A percentile compares a stretch with the other conserved stretches of the same genome.
Conservation (phyloP, 2,329 filamentous ascomycete genomes). For the Lachnellula suecica region DNA sequence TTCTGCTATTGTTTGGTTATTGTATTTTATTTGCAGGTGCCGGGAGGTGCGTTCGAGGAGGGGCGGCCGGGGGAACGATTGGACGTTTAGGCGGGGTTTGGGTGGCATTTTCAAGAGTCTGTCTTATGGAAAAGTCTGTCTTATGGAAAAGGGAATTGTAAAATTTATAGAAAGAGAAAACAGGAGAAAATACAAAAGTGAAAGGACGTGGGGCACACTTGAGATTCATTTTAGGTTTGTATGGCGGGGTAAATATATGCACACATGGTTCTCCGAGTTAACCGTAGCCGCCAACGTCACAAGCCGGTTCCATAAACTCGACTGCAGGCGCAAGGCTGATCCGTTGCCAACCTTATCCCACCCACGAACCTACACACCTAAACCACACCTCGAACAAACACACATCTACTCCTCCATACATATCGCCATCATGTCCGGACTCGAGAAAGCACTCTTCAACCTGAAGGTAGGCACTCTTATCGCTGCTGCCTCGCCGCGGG, state of each 20-base stretch:
- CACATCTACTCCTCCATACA: background rate
- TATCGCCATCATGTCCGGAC: slow-evolving; percentile 51
- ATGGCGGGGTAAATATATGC: slow-evolving; percentile 24
- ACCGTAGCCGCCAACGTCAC: slow-evolving; percentile 21
- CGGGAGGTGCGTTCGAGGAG: slow-evolving; percentile 51
- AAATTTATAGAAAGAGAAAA: background rate
- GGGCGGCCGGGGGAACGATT: slow-evolving; percentile 58
- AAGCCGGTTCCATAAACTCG: slow-evolving; percentile 1
- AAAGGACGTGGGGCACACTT: background rate
- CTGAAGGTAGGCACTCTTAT: slow-evolving; percentile 47
- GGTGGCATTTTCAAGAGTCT: slow-evolving; percentile 35
- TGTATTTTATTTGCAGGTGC: slow-evolving; percentile 57
- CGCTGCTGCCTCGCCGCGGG: background rate
- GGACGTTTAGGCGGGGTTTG: slow-evolving; percentile 50
- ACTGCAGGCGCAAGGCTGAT: slow-evolving; percentile 21
- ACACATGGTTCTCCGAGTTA: slow-evolving; percentile 6
- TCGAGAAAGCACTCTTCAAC: slow-evolving; percentile 62
- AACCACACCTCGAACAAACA: slow-evolving; percentile 1
- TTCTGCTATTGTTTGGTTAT: slow-evolving; percentile 54
- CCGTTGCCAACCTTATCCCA: slow-evolving; percentile 1
- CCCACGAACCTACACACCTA: background rate
- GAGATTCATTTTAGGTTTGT: slow-evolving; percentile 3
- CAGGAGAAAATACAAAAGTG: slow-evolving; percentile 2
- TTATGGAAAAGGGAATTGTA: background rate
- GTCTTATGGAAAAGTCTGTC: background rate